A percentile compares a stretch with the other conserved stretches of the same genome.
These are phyloP conservation scores for Durio zibethinus DNA, from an alignment of 345 rosid species.

Conservation along the genomic window DNA sequence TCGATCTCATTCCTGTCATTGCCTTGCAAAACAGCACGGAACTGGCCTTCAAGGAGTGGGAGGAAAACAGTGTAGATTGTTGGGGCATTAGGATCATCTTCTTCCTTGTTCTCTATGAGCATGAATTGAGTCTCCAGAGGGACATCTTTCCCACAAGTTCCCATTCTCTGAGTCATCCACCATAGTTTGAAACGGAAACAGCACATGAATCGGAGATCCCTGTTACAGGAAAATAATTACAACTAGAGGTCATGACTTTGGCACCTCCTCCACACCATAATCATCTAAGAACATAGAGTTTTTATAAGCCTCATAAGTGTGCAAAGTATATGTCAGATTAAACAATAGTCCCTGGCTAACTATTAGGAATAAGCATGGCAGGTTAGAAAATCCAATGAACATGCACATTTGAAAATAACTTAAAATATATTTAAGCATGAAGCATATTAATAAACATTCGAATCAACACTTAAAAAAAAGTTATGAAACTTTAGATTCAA, in stretches of 20 bases:
- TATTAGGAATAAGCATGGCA: neutral
- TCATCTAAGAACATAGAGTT: neutral
- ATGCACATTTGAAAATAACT: neutral
- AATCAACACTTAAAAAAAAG: neutral
- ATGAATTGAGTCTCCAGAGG: slow-evolving; percentile 97
- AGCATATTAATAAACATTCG: neutral
- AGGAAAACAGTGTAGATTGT: slow-evolving; percentile 85
- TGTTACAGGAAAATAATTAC: slow-evolving; percentile 23
- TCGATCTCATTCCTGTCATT: slow-evolving; percentile 77
- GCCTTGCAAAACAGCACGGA: slow-evolving; percentile 93
- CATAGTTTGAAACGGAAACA: slow-evolving; percentile 94
- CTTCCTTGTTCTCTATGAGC: slow-evolving; percentile 79
- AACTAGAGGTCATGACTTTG: slow-evolving; percentile 12
- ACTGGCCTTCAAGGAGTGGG: slow-evolving; percentile 93
- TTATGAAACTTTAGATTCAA: neutral
- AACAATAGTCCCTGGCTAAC: neutral
- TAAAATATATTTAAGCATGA: neutral
- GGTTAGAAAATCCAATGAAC: neutral
- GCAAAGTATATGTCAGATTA: neutral
- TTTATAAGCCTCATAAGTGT: neutral
- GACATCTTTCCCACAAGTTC: slow-evolving; percentile 76
- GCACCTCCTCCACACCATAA: neutral
- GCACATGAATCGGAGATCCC: slow-evolving; percentile 81
- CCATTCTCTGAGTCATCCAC: slow-evolving; percentile 99
- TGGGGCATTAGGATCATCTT: slow-evolving; percentile 44